phyloP scores from a whole-genome alignment of 2,329 filamentous ascomycete species.

The Penicillium sp. region DNA sequence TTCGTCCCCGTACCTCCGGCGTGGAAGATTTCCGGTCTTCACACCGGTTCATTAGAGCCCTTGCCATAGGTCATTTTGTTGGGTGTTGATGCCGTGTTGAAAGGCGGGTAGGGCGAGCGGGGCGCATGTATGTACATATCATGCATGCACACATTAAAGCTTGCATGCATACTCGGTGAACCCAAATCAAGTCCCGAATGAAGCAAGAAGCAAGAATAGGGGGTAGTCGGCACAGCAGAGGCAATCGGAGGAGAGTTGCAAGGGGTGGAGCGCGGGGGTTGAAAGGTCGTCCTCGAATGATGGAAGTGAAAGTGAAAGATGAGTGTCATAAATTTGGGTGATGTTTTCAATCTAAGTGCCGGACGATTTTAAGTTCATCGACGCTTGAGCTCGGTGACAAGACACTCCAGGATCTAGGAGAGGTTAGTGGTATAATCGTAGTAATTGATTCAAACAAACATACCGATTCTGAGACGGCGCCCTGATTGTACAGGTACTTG shows the following conservation, averaged over 20 bases:
- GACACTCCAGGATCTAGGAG: constrained; percentile 38
- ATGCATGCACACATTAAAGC: constrained; percentile 14
- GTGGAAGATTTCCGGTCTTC: constrained; percentile 5
- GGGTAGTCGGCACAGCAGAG: constrained; percentile 12
- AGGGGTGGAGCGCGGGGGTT: constrained; percentile 10
- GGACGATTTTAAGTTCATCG: constrained; percentile 22
- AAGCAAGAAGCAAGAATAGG: constrained; percentile 10
- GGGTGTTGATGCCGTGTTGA: constrained; percentile 13
- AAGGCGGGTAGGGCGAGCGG: constrained; percentile 9
- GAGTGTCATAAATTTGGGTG: constrained; percentile 16
- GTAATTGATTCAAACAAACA: constrained; percentile 12
- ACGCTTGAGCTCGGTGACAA: constrained; percentile 38
- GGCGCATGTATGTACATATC: constrained; percentile 12
- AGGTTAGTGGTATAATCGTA: constrained; percentile 17
- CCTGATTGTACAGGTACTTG: constrained; percentile 66
- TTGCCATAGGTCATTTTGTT: constrained; percentile 2
- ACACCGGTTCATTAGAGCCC: neutral
- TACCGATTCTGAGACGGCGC: constrained; percentile 57
- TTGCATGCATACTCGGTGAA: constrained; percentile 14
- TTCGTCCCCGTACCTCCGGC: constrained; percentile 12
- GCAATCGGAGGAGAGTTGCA: constrained; percentile 7
- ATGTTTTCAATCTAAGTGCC: constrained; percentile 8
- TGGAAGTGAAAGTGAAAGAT: constrained; percentile 13
- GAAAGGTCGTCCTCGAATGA: constrained; percentile 9
- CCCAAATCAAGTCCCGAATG: constrained; percentile 5